A percentile compares a stretch with the other conserved stretches of the same genome.
Conservation (phyloP, 2,329 filamentous ascomycete genomes). For the Albophoma yamanashiensis region DNA sequence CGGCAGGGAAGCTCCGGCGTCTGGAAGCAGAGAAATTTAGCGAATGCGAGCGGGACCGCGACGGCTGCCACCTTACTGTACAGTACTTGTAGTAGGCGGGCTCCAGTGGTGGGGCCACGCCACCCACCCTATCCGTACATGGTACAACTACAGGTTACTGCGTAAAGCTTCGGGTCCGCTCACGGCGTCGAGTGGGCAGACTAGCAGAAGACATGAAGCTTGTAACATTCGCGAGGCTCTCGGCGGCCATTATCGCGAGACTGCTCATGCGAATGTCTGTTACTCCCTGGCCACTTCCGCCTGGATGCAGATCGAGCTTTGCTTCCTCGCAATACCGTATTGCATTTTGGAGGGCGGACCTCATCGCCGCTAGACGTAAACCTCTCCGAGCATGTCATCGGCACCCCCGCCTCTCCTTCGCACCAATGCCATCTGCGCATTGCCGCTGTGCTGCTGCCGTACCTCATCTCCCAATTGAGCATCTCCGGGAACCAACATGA, state of each 20-base stretch:
- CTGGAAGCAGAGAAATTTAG: background rate
- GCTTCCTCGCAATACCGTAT: background rate
- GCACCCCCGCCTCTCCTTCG: background rate
- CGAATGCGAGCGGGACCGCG: background rate
- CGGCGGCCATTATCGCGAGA: background rate
- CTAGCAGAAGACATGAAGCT: background rate
- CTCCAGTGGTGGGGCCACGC: background rate
- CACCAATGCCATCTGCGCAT: background rate
- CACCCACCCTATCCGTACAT: no score
- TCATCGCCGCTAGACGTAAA: background rate
- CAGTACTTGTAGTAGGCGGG: no score
- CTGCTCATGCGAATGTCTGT: no score
- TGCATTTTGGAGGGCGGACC: background rate
- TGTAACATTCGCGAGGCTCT: background rate
- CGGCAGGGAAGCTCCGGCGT: background rate
- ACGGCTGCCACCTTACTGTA: background rate
- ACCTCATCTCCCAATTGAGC: conserved; percentile 16
- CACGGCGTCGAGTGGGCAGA: background rate
- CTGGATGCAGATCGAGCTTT: background rate
- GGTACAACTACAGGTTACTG: no score
- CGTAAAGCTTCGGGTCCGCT: background rate
- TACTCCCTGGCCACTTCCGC: no score
- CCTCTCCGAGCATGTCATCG: background rate
- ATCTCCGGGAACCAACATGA: conserved; percentile 16
- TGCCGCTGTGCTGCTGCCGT: conserved; percentile 11